A percentile compares a stretch with the other conserved stretches of the same genome.
Evolutionary conservation across 1,284 basidiomycete genomes (phyloP).

Genomic region (Omphalotus olearius): DNA sequence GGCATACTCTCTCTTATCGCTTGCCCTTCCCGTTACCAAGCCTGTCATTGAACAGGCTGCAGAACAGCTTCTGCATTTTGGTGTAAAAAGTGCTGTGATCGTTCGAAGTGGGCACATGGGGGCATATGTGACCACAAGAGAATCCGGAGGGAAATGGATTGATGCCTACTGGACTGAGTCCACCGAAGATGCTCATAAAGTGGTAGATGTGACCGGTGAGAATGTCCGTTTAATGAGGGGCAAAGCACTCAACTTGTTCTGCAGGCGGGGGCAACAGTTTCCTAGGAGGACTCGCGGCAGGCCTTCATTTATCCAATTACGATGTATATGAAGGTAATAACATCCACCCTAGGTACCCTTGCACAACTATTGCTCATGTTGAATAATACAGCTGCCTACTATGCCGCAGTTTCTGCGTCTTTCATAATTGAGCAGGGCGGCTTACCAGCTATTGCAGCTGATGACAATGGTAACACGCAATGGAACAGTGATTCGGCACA

Average conservation of each 20-base stretch:
- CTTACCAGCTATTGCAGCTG: constrained; percentile 44
- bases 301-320: constrained; percentile 51
- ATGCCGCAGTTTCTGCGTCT: constrained; percentile 77
- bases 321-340: constrained; percentile 55
- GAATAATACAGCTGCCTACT: constrained; percentile 52
- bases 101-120: constrained; percentile 79
- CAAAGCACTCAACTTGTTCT: not conserved
- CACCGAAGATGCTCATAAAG: constrained; percentile 35
- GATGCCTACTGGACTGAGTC: constrained; percentile 66
- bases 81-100: constrained; percentile 59
- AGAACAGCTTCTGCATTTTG: constrained; percentile 49
- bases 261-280: constrained; percentile 86
- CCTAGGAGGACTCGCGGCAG: constrained; percentile 79
- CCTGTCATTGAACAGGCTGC: constrained; percentile 60
- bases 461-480: constrained; percentile 27
- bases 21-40: constrained; percentile 44
- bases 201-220: constrained; percentile 83
- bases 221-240: constrained; percentile 4
- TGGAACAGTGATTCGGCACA: constrained; percentile 73
- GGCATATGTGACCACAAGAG: constrained; percentile 55
- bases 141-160: constrained; percentile 57
- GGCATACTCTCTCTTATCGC: constrained; percentile 59
- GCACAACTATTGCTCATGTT: constrained; percentile 12
- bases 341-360: constrained; percentile 1
- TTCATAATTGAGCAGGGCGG: constrained; percentile 83